Base-by-base conservation (phyloP, 225 moss, liverwort and hornwort species). In the Marchantia polymorpha region DNA sequence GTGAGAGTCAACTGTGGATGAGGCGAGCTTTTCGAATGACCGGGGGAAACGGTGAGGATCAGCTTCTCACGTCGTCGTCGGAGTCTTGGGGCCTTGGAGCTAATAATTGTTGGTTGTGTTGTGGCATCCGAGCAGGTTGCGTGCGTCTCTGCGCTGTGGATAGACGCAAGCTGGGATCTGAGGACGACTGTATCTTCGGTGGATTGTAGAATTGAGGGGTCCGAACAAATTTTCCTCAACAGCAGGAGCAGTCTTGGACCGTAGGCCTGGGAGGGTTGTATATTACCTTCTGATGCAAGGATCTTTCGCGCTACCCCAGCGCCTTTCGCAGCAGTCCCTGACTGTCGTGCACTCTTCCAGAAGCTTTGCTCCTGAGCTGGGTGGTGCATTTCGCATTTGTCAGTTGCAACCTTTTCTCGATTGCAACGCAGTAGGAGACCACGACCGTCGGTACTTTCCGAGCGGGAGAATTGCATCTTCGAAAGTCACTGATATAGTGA, bases 281-380 rank as follows among this genome's bases (percentile, higher is more conserved):
- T 23, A 25, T 64, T 48, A 48, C 22, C 51, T 20, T 74, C 73
- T 65, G 59, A 84, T 81, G 81, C 85, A 85, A 75, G 79, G 85
- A 52, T 64, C 81, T 61, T 55, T 82, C 22, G 39, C 70, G 23
- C 69, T 71, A 4, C 71, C 75, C 52, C 79, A 78, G 61, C 74
- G 81, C 74, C 15, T 79, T 50, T 79, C 74, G 63, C 55, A 79
- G 70, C 85, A 71, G 25, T 85, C 74, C 51, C 46, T 77, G 53
- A 26, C 30, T 2, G 29, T 59, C 15, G 15, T 81, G 51, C 77
- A 58, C 7, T 74, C 68, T 1, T 26, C 39, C 14, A 71, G 26
- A 75, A 64, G 25, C 20, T 71, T 79, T 14, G 29, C 59, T 69
- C 25, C 74, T 26, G 55, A 56, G 73, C 72, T 71, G 31, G 77